Percentiles rank a stretch among this genome's conserved stretches.
Conservation (phyloP, 192 early-diverging fungal species). For the Coemansia sp. region DNA sequence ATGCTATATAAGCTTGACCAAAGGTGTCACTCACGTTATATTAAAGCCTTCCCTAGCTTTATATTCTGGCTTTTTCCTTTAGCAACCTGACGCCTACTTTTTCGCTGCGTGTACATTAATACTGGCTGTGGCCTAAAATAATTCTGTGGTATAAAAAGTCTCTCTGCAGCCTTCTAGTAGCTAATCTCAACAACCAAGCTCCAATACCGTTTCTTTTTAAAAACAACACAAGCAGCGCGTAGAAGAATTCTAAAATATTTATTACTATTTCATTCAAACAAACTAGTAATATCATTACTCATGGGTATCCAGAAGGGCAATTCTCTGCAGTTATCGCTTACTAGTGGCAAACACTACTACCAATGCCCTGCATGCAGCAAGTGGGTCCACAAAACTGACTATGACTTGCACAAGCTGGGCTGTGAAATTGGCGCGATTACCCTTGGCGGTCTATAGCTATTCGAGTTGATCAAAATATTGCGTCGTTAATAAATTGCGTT, state of each 20-base stretch:
- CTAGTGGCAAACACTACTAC: not conserved
- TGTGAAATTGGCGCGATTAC: not conserved
- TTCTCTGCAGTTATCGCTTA: not conserved
- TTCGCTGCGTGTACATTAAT: too few relatives aligned
- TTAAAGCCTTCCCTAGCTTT: not conserved
- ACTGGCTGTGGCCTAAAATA: too few relatives aligned
- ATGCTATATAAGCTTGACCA: not conserved
- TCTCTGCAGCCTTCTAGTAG: too few relatives aligned
- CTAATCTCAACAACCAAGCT: too few relatives aligned
- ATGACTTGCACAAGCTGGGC: not conserved
- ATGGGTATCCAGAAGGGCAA: not conserved
- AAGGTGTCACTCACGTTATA: not conserved
- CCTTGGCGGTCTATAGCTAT: not conserved
- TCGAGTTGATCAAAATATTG: not conserved
- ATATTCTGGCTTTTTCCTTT: not conserved
- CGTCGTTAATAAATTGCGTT: not conserved
- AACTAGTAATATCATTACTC: not conserved
- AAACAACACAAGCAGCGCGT: not conserved
- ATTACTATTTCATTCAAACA: not conserved
- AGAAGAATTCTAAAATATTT: not conserved
- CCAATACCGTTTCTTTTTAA: not conserved
- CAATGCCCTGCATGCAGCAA: not conserved
- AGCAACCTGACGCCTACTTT: not conserved
- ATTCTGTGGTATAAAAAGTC: too few relatives aligned
- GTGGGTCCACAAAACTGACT: conserved; percentile 1